A percentile compares a stretch with the other conserved stretches of the same genome.
These are phyloP conservation scores for Arabidopsis lyrata DNA, from an alignment of 441 rosid species.

Conservation along the genomic window DNA sequence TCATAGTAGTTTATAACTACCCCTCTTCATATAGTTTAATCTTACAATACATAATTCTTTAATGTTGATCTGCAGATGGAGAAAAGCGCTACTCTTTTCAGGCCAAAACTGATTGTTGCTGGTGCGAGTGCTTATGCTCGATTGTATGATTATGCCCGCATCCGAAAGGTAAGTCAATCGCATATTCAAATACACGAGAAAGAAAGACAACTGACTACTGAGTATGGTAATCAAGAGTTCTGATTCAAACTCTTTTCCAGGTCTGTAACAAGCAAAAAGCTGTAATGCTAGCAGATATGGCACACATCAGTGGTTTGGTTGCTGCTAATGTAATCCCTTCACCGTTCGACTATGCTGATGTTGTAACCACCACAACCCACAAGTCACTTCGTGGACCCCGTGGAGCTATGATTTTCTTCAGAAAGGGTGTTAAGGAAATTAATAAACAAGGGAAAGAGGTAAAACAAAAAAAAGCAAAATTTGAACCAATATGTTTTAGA, in stretches of 20 bases:
- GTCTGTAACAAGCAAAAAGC: constrained; percentile 98
- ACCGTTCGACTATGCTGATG: constrained; percentile 96
- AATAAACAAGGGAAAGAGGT: constrained; percentile 98
- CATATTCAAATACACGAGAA: neutral
- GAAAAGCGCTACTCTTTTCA: constrained; percentile 88
- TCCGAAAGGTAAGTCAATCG: constrained; percentile 70
- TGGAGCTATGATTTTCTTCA: constrained; percentile 97
- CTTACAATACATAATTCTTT: constrained; percentile 3
- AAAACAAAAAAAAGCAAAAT: constrained; percentile 8
- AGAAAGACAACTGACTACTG: neutral
- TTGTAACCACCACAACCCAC: constrained; percentile 97
- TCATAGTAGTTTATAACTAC: neutral
- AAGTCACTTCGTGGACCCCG: constrained; percentile 99
- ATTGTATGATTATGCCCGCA: constrained; percentile 90
- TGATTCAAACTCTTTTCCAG: constrained; percentile 51
- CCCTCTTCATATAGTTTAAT: neutral
- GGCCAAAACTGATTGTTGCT: constrained; percentile 96
- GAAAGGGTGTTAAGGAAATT: constrained; percentile 90
- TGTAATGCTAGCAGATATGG: constrained; percentile 92
- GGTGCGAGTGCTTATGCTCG: constrained; percentile 99
- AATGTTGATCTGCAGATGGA: constrained; percentile 69
- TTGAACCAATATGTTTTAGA: constrained; percentile 6
- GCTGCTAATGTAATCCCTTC: constrained; percentile 99
- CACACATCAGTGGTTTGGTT: constrained; percentile 97
- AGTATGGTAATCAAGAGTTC: constrained; percentile 7